Percentiles rank a stretch among this genome's conserved stretches.
These are phyloP conservation scores for Ustilago nuda DNA, from an alignment of 1,284 basidiomycete species.

Conservation along the genomic window DNA sequence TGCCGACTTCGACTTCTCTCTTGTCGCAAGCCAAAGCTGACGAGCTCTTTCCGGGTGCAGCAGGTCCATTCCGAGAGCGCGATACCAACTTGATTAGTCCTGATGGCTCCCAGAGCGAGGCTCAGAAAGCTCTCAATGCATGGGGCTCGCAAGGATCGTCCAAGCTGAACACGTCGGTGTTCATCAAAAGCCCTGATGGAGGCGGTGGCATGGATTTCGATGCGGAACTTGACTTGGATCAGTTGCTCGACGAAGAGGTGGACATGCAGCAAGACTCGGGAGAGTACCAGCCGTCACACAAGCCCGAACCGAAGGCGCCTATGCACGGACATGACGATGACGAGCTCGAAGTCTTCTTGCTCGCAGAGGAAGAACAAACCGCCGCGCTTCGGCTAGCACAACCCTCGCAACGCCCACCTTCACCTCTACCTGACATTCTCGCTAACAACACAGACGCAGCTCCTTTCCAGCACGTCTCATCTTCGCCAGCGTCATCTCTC, in stretches of 20 bases:
- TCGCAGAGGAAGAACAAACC: slow-evolving; percentile 27
- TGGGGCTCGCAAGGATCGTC: slow-evolving; percentile 23
- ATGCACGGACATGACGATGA: slow-evolving; percentile 24
- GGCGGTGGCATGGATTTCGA: slow-evolving; percentile 33
- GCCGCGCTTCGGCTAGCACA: background rate
- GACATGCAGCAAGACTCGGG: background rate
- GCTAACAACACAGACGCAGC: background rate
- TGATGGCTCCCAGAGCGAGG: slow-evolving; percentile 29
- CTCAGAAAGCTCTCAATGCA: slow-evolving; percentile 46
- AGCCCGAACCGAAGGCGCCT: background rate
- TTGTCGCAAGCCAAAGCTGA: slow-evolving; percentile 23
- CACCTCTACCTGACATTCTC: slow-evolving; percentile 5
- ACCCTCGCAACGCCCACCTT: background rate
- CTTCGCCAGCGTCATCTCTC: slow-evolving; percentile 20
- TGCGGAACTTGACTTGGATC: slow-evolving; percentile 36
- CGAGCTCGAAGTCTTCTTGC: slow-evolving; percentile 41
- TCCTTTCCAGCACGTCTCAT: background rate
- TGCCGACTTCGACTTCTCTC: slow-evolving; percentile 13
- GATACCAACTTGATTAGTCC: slow-evolving; percentile 29
- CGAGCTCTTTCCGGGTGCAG: slow-evolving; percentile 30
- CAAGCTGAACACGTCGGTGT: slow-evolving; percentile 7
- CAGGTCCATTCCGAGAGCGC: slow-evolving; percentile 22
- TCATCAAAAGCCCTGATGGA: slow-evolving; percentile 12
- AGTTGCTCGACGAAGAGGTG: slow-evolving; percentile 44
- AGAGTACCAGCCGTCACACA: background rate